These are phyloP conservation scores for Dichotomopilus funicola DNA, from an alignment of 2,329 filamentous ascomycete species.

Conservation along the genomic window DNA sequence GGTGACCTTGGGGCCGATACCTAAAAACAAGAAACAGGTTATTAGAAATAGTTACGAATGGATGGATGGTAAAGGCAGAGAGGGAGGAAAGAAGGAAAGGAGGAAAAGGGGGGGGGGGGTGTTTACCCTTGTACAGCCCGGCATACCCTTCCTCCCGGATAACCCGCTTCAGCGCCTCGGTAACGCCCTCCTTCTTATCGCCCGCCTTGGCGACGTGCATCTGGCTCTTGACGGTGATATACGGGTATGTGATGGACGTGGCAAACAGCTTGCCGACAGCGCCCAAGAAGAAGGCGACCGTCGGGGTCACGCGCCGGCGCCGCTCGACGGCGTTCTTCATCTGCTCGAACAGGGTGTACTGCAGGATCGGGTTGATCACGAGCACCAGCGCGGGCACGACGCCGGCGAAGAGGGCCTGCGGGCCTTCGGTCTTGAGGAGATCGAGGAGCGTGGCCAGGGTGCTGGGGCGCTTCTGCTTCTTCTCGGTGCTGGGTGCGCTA, in stretches of 20 bases:
- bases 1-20: constrained; percentile 91
- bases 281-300: constrained; percentile 82
- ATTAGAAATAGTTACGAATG: not conserved
- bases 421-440: constrained; percentile 77
- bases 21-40: constrained; percentile 38
- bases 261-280: constrained; percentile 92
- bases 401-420: constrained; percentile 78
- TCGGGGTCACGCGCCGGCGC: constrained; percentile 68
- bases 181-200: constrained; percentile 73
- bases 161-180: constrained; percentile 69
- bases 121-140: constrained; percentile 84
- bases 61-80: not conserved
- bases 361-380: constrained; percentile 95
- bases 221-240: constrained; percentile 96
- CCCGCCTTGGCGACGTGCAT: constrained; percentile 80
- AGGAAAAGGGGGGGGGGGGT: not conserved
- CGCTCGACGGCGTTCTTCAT: constrained; percentile 86
- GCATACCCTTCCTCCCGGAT: constrained; percentile 84
- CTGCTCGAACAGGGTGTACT: constrained; percentile 99
- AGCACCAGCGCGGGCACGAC: constrained; percentile 88
- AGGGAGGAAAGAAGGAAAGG: constrained; percentile 27
- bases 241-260: constrained; percentile 91
- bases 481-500: constrained; percentile 11
- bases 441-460: constrained; percentile 76
- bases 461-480: constrained; percentile 51